Evolutionary conservation across 2,329 filamentous ascomycete species (phyloP).

Genomic region (Ilyonectria robusta): DNA sequence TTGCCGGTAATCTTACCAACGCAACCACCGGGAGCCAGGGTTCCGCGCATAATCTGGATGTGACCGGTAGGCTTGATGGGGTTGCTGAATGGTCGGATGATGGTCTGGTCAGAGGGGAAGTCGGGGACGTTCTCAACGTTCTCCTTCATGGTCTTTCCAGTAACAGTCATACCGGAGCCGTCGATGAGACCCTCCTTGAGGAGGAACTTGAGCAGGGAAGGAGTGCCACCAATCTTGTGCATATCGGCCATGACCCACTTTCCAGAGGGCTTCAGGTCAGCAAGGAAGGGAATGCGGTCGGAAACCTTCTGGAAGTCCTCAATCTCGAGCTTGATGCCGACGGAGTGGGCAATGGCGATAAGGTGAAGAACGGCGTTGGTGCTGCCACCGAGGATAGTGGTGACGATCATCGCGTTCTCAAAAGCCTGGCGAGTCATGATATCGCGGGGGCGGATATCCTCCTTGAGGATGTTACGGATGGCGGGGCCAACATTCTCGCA

Average conservation of each 20-base stretch:
- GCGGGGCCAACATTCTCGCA: conserved; percentile 80
- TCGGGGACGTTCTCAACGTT: conserved; percentile 84
- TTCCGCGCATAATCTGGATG: conserved; percentile 89
- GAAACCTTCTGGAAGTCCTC: conserved; percentile 90
- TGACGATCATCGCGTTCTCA: conserved; percentile 87
- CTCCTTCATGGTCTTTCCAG: conserved; percentile 89
- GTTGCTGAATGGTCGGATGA: conserved; percentile 85
- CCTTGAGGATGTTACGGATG: conserved; percentile 80
- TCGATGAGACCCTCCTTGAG: conserved; percentile 87
- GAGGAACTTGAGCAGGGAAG: conserved; percentile 88
- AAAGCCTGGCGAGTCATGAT: conserved; percentile 86
- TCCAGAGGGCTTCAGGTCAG: conserved; percentile 87
- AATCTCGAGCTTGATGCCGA: conserved; percentile 85
- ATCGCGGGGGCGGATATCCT: conserved; percentile 83
- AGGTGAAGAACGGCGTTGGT: conserved; percentile 90
- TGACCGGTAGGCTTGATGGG: conserved; percentile 92
- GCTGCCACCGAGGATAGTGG: conserved; percentile 86
- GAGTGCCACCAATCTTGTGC: conserved; percentile 89
- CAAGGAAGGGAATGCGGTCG: conserved; percentile 83
- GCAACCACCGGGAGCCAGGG: conserved; percentile 86
- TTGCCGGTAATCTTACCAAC: conserved; percentile 97
- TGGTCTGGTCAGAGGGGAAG: conserved; percentile 82
- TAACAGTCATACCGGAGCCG: conserved; percentile 85
- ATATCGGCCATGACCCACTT: conserved; percentile 89
- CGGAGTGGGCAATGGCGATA: conserved; percentile 86